A percentile compares a stretch with the other conserved stretches of the same genome.
Evolutionary conservation across 2,329 filamentous ascomycete genomes (phyloP).

Genomic region (Setomelanomma holmii): DNA sequence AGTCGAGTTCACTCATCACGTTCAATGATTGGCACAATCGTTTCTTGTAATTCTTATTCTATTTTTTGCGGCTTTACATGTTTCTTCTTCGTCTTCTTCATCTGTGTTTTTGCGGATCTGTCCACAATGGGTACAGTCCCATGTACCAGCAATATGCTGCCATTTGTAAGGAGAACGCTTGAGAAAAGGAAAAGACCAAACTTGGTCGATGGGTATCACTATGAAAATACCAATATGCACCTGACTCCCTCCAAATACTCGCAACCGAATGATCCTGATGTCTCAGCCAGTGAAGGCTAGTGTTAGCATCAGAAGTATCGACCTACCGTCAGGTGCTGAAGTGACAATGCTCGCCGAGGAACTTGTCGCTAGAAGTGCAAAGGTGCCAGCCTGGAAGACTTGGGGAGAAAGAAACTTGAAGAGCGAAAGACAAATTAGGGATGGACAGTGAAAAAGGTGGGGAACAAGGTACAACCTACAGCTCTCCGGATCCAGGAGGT

Average conservation of each 20-base stretch:
- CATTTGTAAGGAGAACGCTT: constrained; percentile 3
- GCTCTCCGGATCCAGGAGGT: constrained; percentile 5
- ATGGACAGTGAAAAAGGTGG: not conserved
- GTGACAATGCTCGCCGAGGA: not conserved
- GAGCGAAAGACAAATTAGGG: constrained; percentile 19
- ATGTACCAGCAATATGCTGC: constrained; percentile 13
- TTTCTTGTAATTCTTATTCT: constrained; percentile 11
- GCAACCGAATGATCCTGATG: not conserved
- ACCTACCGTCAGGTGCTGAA: constrained; percentile 24
- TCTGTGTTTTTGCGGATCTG: constrained; percentile 3
- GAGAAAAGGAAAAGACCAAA: constrained; percentile 13
- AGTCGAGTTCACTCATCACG: not conserved
- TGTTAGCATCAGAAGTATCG: constrained; percentile 1
- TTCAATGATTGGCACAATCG: not conserved
- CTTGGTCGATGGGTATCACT: constrained; percentile 34
- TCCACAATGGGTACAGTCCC: constrained; percentile 2
- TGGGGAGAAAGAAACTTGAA: constrained; percentile 14
- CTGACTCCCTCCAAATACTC: constrained; percentile 11
- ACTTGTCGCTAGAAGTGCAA: too few species aligned
- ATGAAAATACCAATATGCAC: constrained; percentile 25
- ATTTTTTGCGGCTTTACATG: constrained; percentile 21
- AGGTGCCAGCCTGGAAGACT: not conserved
- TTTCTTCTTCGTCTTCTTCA: constrained; percentile 10
- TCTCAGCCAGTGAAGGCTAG: not conserved
- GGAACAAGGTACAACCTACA: constrained; percentile 24